phyloP scores from a whole-genome alignment of 108 stramenopile genomes.

The Nitzschia sp. region DNA sequence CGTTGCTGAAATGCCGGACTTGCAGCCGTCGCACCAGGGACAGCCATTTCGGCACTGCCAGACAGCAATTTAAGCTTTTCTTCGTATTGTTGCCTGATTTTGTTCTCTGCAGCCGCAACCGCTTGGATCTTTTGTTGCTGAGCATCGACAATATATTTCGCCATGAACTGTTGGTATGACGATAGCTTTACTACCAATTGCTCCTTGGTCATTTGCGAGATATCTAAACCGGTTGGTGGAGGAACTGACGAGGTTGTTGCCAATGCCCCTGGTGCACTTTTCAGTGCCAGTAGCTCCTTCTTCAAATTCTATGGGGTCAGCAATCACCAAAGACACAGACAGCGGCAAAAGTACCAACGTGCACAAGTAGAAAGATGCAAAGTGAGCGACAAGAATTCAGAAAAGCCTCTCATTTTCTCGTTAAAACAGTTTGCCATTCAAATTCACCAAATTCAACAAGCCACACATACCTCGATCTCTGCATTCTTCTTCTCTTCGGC shows the following conservation, averaged over 20 bases:
- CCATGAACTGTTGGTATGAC: slow-evolving; percentile 76
- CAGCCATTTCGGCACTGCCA: background rate
- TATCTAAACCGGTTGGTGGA: slow-evolving; percentile 17
- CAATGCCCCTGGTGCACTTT: slow-evolving; percentile 22
- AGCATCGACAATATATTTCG: slow-evolving; percentile 76
- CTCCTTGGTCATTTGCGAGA: slow-evolving; percentile 34
- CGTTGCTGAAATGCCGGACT: slow-evolving; percentile 40
- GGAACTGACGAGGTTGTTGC: slow-evolving; percentile 20
- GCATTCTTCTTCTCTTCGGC: slow-evolving; percentile 72
- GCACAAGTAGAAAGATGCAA: no score
- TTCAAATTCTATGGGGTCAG: slow-evolving; percentile 67
- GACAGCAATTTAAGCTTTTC: slow-evolving; percentile 32
- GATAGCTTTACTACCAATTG: slow-evolving; percentile 42
- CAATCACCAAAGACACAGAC: no score
- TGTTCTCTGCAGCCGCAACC: slow-evolving; percentile 30
- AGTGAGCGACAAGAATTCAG: no score
- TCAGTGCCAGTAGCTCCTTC: slow-evolving; percentile 50
- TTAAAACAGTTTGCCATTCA: background rate
- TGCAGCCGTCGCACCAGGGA: slow-evolving; percentile 13
- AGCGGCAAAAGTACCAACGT: background rate
- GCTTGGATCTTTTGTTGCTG: slow-evolving; percentile 62
- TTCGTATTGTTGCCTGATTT: slow-evolving; percentile 33
- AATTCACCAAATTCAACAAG: no score
- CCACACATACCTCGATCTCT: slow-evolving; percentile 69
- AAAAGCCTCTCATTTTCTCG: no score